Conservation (phyloP, 1,139 yeast genomes). For the Sugiyamaella grinbergsii region DNA sequence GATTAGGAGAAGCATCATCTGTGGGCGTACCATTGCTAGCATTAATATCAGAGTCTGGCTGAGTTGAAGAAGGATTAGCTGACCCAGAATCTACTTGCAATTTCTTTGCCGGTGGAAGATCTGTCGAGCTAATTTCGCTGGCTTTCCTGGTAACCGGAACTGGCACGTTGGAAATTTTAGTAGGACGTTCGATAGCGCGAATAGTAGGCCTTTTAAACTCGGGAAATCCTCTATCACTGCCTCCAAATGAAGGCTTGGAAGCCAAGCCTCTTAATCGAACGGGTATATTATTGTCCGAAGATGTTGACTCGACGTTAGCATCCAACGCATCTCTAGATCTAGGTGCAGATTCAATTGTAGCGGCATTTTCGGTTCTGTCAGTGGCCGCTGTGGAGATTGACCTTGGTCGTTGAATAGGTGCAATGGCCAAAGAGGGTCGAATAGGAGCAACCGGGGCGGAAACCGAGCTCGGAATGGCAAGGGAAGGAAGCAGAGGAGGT, state of each 20-base stretch:
- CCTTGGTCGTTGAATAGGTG: conserved; percentile 9
- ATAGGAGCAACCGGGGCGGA: conserved; percentile 9
- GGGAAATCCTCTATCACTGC: conserved; percentile 15
- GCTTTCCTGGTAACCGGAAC: conserved; percentile 9
- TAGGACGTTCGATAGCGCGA: conserved; percentile 9
- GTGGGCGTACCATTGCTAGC: background rate
- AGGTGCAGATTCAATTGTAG: background rate
- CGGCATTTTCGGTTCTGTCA: background rate
- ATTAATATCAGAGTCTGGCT: background rate
- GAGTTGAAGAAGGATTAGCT: conserved; percentile 5
- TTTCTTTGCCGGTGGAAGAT: conserved; percentile 4
- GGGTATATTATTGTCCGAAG: background rate
- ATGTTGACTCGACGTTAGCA: background rate
- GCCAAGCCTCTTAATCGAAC: conserved; percentile 16
- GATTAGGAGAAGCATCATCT: background rate
- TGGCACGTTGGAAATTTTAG: too few species aligned
- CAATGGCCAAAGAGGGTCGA: conserved; percentile 14
- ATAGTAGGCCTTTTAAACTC: conserved; percentile 11
- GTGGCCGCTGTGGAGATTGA: background rate
- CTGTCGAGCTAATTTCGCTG: conserved; percentile 9
- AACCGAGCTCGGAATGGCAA: background rate
- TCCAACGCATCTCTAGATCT: background rate
- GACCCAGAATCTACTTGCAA: conserved; percentile 1
- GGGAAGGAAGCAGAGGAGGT: conserved; percentile 5
- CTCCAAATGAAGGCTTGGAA: conserved; percentile 13